A percentile compares a stretch with the other conserved stretches of the same genome.
Evolutionary conservation across 2,329 filamentous ascomycete genomes (phyloP).

Genomic region (Lanzia echinophila): DNA sequence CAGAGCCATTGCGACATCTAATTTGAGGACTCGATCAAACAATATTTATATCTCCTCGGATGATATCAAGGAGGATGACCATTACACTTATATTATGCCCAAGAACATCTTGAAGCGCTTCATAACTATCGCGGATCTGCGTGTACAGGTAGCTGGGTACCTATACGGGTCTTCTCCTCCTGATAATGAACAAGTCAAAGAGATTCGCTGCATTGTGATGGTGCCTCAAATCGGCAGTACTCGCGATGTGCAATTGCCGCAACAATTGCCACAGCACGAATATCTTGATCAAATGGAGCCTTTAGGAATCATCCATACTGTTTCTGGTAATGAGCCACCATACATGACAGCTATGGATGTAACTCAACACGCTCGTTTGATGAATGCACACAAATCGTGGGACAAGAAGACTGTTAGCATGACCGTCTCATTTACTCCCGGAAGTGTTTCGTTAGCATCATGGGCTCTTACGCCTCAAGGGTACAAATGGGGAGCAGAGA

Average conservation of each 20-base stretch:
- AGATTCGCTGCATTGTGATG: constrained; percentile 95
- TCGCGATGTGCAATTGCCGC: constrained; percentile 83
- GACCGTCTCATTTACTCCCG: constrained; percentile 92
- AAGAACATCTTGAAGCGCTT: constrained; percentile 98
- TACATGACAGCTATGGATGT: constrained; percentile 97
- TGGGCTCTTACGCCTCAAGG: constrained; percentile 89
- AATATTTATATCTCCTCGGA: constrained; percentile 98
- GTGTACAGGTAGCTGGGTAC: constrained; percentile 93
- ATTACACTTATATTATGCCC: constrained; percentile 94
- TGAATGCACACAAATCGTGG: constrained; percentile 74
- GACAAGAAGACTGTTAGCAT: constrained; percentile 88
- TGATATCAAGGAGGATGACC: constrained; percentile 81
- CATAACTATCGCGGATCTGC: constrained; percentile 93
- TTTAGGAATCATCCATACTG: constrained; percentile 89
- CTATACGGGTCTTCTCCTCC: constrained; percentile 87
- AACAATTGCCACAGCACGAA: constrained; percentile 86
- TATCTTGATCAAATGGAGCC: constrained; percentile 82
- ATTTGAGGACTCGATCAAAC: constrained; percentile 87
- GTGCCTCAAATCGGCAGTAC: constrained; percentile 93
- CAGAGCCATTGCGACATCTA: constrained; percentile 90
- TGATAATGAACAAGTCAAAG: constrained; percentile 95
- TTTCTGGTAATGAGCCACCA: constrained; percentile 86
- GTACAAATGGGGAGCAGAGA: constrained; percentile 95
- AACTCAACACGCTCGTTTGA: constrained; percentile 84
- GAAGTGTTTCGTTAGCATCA: constrained; percentile 87